Conservation (phyloP, 2,329 filamentous ascomycete genomes). For the Corynespora cassiicola region DNA sequence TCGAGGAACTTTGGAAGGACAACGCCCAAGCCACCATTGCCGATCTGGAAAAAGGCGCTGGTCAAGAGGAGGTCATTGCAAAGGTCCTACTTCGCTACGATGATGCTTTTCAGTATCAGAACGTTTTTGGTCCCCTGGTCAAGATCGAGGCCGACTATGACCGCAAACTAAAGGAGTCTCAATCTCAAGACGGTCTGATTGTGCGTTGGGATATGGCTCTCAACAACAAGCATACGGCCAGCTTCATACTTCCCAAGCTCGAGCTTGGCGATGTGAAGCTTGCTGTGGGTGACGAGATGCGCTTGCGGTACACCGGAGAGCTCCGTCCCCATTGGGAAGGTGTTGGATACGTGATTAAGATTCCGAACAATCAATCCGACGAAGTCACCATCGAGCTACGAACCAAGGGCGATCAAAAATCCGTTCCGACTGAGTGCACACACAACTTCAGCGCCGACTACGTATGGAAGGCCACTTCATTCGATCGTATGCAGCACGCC, state of each 20-base stretch:
- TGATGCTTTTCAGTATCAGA: slow-evolving; percentile 98
- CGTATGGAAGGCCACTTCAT: slow-evolving; percentile 99
- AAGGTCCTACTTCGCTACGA: slow-evolving; percentile 94
- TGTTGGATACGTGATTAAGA: slow-evolving; percentile 98
- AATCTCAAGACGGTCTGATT: slow-evolving; percentile 93
- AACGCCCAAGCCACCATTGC: slow-evolving; percentile 86
- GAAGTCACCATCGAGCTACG: slow-evolving; percentile 95
- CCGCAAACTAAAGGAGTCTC: slow-evolving; percentile 96
- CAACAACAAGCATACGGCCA: slow-evolving; percentile 96
- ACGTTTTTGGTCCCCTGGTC: slow-evolving; percentile 95
- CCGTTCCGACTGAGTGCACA: slow-evolving; percentile 92
- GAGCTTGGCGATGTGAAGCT: slow-evolving; percentile 98
- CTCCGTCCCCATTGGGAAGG: slow-evolving; percentile 93
- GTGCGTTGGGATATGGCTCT: slow-evolving; percentile 95
- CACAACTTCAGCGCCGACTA: slow-evolving; percentile 99
- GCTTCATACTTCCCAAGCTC: slow-evolving; percentile 94
- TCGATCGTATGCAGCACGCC: slow-evolving; percentile 97
- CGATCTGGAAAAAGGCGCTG: slow-evolving; percentile 88
- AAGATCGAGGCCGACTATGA: slow-evolving; percentile 99
- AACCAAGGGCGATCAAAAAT: slow-evolving; percentile 94
- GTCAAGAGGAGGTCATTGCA: slow-evolving; percentile 92
- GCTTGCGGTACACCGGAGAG: slow-evolving; percentile 94
- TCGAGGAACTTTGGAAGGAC: slow-evolving; percentile 99
- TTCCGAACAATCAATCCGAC: slow-evolving; percentile 98
- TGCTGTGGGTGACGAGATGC: slow-evolving; percentile 98